Evolutionary conservation across 1,284 basidiomycete genomes (phyloP), one percentile per base, ranked within the genome.

Genomic region (Cerioporus squamosus): DNA sequence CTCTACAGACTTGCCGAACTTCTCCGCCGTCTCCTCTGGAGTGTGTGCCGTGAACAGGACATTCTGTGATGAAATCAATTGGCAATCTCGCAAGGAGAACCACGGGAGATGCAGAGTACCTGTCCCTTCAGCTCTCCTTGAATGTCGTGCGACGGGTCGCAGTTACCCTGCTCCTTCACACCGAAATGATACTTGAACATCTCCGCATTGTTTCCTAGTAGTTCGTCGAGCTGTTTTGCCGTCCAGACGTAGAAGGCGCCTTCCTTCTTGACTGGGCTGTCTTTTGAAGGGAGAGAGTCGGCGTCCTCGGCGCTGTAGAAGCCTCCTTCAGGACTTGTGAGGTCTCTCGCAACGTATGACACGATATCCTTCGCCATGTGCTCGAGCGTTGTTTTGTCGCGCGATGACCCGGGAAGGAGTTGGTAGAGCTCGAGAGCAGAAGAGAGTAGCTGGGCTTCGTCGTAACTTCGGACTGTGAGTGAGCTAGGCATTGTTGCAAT

Each of bases 181-280:
- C 75, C 77, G 55, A 74, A 79, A 59, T 76, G 73, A 18, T 62
- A 68, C 26, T 65, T 68, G 55, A 78, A 70, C 15, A 77, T 23
- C 7, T 68, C 64, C 0, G 74, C 66, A 26, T 73, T 69, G 1
- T 60, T 58, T 0, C 69, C 70, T 0, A 80, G 63, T 2, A 77
- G 61, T 22, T 70, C 61, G 38, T 78, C 74, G 40, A 81, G 68
- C 53, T 78, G 71, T 15, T 61, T 39, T 14, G 70, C 64, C 2
- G 69, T 71, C 79, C 79, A 81, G 7, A 77, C 74, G 57, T 80
- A 80, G 65, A 79, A 81, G 8, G 77, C 78, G 14, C 78, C 79
- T 63, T 80, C 78, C 68, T 74, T 73, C 59, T 69, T 72, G 45
- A 72, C 61, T 12, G 63, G 68, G 55, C 68, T 67, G 17, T 68